Conservation (phyloP, 257 asterid genomes). For the Anisodus acutangulus region DNA sequence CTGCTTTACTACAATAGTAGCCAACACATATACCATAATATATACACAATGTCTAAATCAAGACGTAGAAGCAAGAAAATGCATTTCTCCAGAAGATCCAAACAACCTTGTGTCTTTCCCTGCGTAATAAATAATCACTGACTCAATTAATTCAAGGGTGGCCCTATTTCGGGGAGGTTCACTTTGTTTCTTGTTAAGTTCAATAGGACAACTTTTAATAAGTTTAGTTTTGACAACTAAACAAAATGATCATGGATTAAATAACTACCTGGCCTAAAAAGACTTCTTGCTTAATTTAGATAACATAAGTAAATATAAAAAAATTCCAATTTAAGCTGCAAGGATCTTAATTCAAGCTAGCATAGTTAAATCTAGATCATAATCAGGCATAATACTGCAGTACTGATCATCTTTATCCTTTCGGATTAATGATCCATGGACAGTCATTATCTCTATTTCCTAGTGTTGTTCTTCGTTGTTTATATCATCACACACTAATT, state of each 20-base stretch:
- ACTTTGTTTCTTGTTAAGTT: too few species aligned
- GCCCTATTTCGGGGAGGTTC: background rate
- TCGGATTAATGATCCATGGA: too few species aligned
- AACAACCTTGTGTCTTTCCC: background rate
- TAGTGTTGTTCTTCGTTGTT: constrained; percentile 30
- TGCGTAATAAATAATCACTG: background rate
- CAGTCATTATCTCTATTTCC: background rate
- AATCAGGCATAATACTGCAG: background rate
- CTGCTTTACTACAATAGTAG: too few species aligned
- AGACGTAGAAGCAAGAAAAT: background rate
- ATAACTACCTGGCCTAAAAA: background rate
- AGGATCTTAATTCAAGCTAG: background rate
- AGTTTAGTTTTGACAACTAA: too few species aligned
- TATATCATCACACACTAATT: constrained; percentile 34
- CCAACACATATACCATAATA: background rate
- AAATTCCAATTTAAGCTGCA: background rate
- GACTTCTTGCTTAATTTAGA: background rate
- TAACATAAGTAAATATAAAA: too few species aligned
- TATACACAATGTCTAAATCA: background rate
- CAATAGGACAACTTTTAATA: too few species aligned
- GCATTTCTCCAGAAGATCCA: background rate
- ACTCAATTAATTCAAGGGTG: background rate
- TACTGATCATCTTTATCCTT: too few species aligned
- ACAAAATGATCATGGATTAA: too few species aligned
- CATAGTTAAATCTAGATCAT: background rate